Evolutionary conservation across 2,329 filamentous ascomycete genomes (phyloP), one percentile per base, ranked within the genome.

Genomic region (Alternaria arborescens): DNA sequence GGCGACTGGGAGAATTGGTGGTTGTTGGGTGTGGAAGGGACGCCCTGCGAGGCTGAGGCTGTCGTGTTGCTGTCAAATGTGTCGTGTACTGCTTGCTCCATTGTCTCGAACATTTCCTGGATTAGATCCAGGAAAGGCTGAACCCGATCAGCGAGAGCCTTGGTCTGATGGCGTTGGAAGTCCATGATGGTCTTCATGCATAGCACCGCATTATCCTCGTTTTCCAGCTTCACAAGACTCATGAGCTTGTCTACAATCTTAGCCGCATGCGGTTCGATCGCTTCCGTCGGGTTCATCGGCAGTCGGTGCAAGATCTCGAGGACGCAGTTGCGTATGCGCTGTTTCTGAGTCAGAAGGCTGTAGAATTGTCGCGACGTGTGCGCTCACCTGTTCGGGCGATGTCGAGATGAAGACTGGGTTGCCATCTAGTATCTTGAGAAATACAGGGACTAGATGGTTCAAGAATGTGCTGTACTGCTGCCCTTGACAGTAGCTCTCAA

Each of bases 151-250:
- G 82, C 81, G 8, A 97, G 88, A 26, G 90, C 89, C 81, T 94
- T 96, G 58, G 90, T 88, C 79, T 98, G 94, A 75, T 97, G 93
- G 50, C 95, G 89, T 85, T 97, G 93, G 66, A 98, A 90, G 76
- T 99, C 95, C 83, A 97, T 97, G 52, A 97, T 93, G 14, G 94
- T 97, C 84, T 99, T 99, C 81, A 99, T 93, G 77, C 94, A 97
- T 64, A 99, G 83, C n/a, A 96, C 93, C 2, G 94, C 95, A 84
- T 99, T 99, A 65, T 99, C 95, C 80, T 99, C 95, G 72, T 99
- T 99, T 79, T 99, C 95, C 42, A 88, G 90, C 69, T 90, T 89
- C 61, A 98, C 93, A 60, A 99, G 83, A 55, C 88, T 87, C 89
- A 98, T 94, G 65, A 98, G 85, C 67, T 97, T 85, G 75, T 97